Base-by-base conservation (phyloP, 208 protist species). In the Trypanosoma vivax region DNA sequence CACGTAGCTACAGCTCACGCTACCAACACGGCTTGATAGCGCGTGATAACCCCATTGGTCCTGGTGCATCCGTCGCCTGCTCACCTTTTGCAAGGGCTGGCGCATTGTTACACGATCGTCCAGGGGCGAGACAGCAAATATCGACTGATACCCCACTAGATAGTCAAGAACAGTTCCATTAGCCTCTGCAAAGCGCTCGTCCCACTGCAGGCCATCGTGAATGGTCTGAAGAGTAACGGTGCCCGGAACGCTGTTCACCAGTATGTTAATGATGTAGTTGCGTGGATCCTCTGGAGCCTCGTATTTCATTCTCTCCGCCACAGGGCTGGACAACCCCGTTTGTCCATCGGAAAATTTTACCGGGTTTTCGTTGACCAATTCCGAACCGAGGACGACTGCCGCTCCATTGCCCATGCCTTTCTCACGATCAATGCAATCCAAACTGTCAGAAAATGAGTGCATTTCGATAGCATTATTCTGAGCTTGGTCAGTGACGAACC, bases 131-230 rank as follows among this genome's bases (percentile, higher is more conserved):
- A 85, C 69, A 27, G 77, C 73, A 54, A 89, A 89, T 40, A 89
- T 78, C n/a, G 76, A 79, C 34, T 84, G 81, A 50, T 85, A 89
- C 16, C 73, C 77, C 29, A 85, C 74, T 38, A 89, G 65, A 34
- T 80, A 89, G 42, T 85, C 76, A 19, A 60, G 23, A 16, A 89
- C 59, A 30, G 49, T 61, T 5, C 81, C 81, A 58, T 83, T 83
- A 28, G 60, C 56, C 6, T 49, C 50, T 14, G 58, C 62, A 47
- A 80, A 85, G 9, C 59, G 33, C 9, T 61, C 50, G 28, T 63
- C 62, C 77, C 81, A 89, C 16, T 65, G 30, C 19, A 89, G 62
- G 16, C 43, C 29, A 13, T 70, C 38, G 27, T 69, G 58, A 50
- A 89, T 79, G 25, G 65, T 57, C 24, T 65, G 34, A 9, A 88